Evolutionary conservation across 2,329 filamentous ascomycete genomes (phyloP).

Genomic region (Sclerotinia borealis): DNA sequence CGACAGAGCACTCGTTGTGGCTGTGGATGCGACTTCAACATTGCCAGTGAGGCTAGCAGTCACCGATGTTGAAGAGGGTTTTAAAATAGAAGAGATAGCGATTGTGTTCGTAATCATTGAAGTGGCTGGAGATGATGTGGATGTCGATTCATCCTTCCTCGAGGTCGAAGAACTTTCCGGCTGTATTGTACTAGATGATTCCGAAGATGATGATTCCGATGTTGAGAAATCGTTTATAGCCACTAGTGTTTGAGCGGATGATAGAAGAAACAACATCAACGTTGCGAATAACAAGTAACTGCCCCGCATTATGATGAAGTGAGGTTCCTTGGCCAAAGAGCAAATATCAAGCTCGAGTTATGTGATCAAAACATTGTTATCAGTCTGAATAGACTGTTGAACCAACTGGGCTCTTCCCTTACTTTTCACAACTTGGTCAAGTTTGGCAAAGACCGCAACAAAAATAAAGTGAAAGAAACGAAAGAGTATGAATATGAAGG

Average conservation of each 20-base stretch:
- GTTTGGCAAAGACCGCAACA: conserved; percentile 26
- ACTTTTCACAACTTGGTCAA: conserved; percentile 11
- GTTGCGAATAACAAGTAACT: conserved; percentile 12
- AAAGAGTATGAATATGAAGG: conserved; percentile 36
- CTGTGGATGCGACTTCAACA: conserved; percentile 5
- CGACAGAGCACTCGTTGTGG: conserved; percentile 13
- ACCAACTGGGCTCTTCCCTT: conserved; percentile 9
- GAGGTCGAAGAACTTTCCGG: not conserved
- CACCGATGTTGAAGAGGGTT: conserved; percentile 4
- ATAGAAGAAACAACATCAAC: conserved; percentile 10
- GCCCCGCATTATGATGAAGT: conserved; percentile 16
- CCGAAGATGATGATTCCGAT: not conserved
- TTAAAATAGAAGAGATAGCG: conserved; percentile 18
- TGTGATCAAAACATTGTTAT: conserved; percentile 10
- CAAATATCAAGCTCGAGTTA: conserved; percentile 7
- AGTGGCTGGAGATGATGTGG: conserved; percentile 12
- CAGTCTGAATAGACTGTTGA: conserved; percentile 3
- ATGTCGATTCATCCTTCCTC: conserved; percentile 8
- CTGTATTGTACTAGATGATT: not conserved
- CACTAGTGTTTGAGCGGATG: conserved; percentile 10
- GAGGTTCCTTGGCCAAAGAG: conserved; percentile 3
- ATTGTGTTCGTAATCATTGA: conserved; percentile 17
- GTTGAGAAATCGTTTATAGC: conserved; percentile 1
- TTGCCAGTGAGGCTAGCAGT: not conserved
- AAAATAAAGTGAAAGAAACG: conserved; percentile 28